Evolutionary conservation across 306 rosid species (phyloP), one percentile per base, ranked within the genome.

Genomic region (Luffa acutangula): DNA sequence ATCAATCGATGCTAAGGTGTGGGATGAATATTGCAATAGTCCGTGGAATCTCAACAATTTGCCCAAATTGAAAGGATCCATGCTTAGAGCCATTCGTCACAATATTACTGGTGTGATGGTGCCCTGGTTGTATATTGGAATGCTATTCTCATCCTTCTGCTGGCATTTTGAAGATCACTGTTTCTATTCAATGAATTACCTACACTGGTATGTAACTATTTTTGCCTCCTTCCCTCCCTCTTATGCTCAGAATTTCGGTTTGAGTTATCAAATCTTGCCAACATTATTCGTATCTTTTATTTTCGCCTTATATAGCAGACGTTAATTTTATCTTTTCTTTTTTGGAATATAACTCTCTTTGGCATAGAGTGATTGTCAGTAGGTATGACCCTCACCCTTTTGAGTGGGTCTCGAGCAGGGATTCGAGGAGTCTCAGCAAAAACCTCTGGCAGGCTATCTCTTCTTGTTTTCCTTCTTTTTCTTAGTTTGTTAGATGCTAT

Each of bases 141-240:
- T 95, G 98, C 87, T 92, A 67, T 95, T 95, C 87, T 95, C 98
- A 37, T 93, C 98, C 58, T 92, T 95, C 87, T 95, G 98, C 87
- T 95, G 97, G 98, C 98, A 95, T 87, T 92, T 95, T 85, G 98
- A 95, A 87, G 98, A 95, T 83, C 98, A 95, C 86, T 95, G 97
- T 84, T 90, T 95, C 79, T 95, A 95, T 87, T 95, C 98, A 3
- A 95, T 95, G 94, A 95, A 95, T 87, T 95, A 95, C 85, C 86
- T 89, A 9, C 98, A 95, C 96, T 95, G 98, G 98, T 94, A 91
- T 58, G 93, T 76, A 72, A 64, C 65, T 25, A 20, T 60, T 64
- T 85, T 58, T 63, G 36, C 54, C 70, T 25, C 81, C 79, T 34
- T 18, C 56, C 56, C 36, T 14, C 53, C 75, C 51, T 9, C 8